phyloP scores from a whole-genome alignment of 805 yeast species.

The Candida maltosa region DNA sequence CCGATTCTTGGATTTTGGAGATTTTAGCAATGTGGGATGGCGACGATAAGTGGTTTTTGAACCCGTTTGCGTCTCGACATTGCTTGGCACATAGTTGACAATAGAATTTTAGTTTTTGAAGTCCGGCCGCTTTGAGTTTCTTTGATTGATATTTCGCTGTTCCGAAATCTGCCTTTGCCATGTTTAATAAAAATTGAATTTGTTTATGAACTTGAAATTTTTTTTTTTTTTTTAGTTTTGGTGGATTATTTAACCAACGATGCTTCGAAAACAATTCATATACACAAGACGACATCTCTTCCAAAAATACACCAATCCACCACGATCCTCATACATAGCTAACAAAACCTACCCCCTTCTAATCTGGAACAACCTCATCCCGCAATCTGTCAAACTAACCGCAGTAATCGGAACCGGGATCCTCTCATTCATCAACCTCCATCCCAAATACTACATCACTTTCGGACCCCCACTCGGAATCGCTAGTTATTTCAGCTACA shows the following conservation, averaged over 20 bases:
- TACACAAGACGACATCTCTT: background rate
- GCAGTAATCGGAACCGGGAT: slow-evolving; percentile 23
- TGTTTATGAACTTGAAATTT: no score
- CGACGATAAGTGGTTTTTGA: slow-evolving; percentile 83
- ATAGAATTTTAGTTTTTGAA: slow-evolving; percentile 81
- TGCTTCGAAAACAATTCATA: no score
- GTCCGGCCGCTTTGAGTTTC: slow-evolving; percentile 76
- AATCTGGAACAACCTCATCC: slow-evolving; percentile 25
- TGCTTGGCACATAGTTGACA: slow-evolving; percentile 92
- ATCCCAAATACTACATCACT: slow-evolving; percentile 33
- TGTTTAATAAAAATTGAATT: slow-evolving; percentile 4
- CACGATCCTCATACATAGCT: slow-evolving; percentile 29
- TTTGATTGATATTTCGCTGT: slow-evolving; percentile 67
- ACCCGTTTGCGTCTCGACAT: slow-evolving; percentile 95
- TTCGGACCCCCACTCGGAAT: slow-evolving; percentile 34
- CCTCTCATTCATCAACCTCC: slow-evolving; percentile 27
- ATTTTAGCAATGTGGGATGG: slow-evolving; percentile 69
- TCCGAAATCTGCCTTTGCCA: slow-evolving; percentile 36
- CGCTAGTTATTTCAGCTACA: slow-evolving; percentile 21
- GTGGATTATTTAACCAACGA: no score
- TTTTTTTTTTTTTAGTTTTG: no score
- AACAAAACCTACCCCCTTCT: slow-evolving; percentile 19
- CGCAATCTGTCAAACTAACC: slow-evolving; percentile 25
- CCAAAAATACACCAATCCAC: slow-evolving; percentile 17
- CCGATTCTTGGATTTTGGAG: slow-evolving; percentile 25